Evolutionary conservation across 2,329 filamentous ascomycete species (phyloP), one percentile per base, ranked within the genome.

Genomic region (Aspergillus flavus): DNA sequence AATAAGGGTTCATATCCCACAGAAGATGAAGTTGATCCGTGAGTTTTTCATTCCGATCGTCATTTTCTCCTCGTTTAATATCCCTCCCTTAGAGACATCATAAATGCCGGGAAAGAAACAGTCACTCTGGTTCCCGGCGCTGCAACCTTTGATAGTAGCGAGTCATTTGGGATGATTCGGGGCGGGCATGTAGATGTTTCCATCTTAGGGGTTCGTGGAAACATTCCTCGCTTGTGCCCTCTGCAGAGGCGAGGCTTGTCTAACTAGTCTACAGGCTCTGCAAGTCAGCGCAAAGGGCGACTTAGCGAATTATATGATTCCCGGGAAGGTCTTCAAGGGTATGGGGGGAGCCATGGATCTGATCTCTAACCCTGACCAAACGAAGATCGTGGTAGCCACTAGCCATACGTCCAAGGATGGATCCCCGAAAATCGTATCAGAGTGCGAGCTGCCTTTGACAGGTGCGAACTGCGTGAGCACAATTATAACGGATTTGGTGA

Each of bases 281-380:
- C 91, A 96, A 80, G 92, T 95, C 26, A 90, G 87, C 67, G 91
- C 91, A 0, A 83, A 86, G 2, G 92, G 92, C 30, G 92, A 96
- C 74, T 79, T 96, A 59, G 92, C 92, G 53, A 95, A 95, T 79
- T 96, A 92, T 83, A 95, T 95, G 90, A 91, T 96, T 66, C 92
- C 92, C 0, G 92, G 92, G 28, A 95, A 94, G 78, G 87, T 92
- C 12, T 76, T 93, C 79, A 95, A 95, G 83, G 92, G 92, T 21
- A 95, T 96, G 89, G 92, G 92, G 64, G 89, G 89, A 32, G 89
- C 89, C 21, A 91, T 91, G 89, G 89, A 91, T 73, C 79, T 91
- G 9, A 88, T 91, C 12, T 88, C 87, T 43, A 91, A 91, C 77
- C 89, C 89, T 0, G 87, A 89, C 68, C 83, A 84, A 71, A 91